These are phyloP conservation scores for Larix kaempferi DNA, from an alignment of 75 land plant species.

Conservation along the genomic window DNA sequence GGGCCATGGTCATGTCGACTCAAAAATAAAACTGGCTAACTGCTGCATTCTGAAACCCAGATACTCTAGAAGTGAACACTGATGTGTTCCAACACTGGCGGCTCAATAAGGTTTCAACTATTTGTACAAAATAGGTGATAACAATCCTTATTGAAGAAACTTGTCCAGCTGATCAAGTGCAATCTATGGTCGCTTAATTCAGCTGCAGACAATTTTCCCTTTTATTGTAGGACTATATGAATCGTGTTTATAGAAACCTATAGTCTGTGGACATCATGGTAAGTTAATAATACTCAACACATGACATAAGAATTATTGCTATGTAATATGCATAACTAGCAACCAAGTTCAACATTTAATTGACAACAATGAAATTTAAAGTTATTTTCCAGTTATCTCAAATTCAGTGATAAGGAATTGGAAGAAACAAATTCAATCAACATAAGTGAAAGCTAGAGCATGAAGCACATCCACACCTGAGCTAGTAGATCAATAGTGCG, in stretches of 20 bases:
- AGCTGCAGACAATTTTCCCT: not conserved
- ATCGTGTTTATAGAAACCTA: no score
- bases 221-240: not conserved
- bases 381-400: not conserved
- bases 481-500: conserved; percentile 88
- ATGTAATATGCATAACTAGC: not conserved
- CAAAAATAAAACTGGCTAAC: no score
- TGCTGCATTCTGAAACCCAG: no score
- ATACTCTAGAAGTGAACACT: no score
- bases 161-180: not conserved
- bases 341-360: not conserved
- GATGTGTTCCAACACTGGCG: no score
- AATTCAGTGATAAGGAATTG: not conserved
- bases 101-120: no score
- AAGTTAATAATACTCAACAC: not conserved
- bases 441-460: not conserved
- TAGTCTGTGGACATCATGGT: not conserved
- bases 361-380: not conserved
- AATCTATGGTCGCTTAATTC: not conserved
- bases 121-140: no score
- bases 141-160: not conserved
- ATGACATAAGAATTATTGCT: not conserved
- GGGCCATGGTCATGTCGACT: no score
- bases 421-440: not conserved
- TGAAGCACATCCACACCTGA: conserved; percentile 40